phyloP scores from a whole-genome alignment of 345 rosid genomes.

The Citrus glauca region DNA sequence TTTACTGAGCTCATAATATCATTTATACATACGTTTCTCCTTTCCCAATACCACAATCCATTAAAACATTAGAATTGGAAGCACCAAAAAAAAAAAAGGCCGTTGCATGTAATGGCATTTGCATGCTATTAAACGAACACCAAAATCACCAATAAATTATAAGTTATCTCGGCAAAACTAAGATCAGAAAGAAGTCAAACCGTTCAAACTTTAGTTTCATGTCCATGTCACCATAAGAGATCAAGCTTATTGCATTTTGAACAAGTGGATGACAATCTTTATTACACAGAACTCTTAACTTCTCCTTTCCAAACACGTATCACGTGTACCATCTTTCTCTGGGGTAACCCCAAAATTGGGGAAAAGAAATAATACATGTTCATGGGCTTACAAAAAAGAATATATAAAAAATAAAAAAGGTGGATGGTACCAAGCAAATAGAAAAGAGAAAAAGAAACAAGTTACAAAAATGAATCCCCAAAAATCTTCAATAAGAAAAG shows the following conservation, averaged over 20 bases:
- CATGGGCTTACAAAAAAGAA: not conserved
- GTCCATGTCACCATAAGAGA: not conserved
- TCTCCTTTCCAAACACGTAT: not conserved
- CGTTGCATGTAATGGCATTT: no score
- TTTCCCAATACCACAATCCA: not conserved
- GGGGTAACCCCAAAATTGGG: no score
- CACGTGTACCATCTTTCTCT: not conserved
- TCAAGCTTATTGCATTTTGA: not conserved
- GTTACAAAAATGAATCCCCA: no score
- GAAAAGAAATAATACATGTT: no score
- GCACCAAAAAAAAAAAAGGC: not conserved
- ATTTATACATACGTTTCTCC: not conserved
- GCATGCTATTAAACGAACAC: not conserved
- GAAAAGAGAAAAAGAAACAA: no score
- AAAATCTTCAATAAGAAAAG: no score
- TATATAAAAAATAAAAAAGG: not conserved
- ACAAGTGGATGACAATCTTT: not conserved
- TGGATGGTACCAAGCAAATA: not conserved
- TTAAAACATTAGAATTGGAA: not conserved
- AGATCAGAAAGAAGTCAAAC: not conserved
- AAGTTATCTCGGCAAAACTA: not conserved
- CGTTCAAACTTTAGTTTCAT: not conserved
- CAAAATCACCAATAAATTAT: not conserved
- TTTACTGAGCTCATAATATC: not conserved
- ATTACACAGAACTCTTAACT: not conserved